These are phyloP conservation scores for Quercus cerris DNA, from an alignment of 306 rosid genomes.

Conservation along the genomic window DNA sequence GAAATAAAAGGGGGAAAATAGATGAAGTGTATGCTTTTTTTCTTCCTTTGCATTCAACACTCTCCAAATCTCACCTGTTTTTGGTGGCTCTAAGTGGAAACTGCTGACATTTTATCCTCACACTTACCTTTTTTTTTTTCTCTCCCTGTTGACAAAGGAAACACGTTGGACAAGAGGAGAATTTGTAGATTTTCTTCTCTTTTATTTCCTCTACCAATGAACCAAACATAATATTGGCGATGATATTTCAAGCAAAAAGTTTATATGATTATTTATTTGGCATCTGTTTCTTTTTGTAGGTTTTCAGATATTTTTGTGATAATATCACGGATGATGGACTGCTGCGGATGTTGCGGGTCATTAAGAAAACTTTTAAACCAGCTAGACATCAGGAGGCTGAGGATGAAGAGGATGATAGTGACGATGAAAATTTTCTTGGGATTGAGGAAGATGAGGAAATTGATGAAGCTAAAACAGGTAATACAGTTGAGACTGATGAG, in stretches of 20 bases:
- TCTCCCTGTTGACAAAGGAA: neutral
- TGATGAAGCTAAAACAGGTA: constrained; percentile 69
- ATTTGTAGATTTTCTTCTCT: neutral
- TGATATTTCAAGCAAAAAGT: neutral
- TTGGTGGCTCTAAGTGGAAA: neutral
- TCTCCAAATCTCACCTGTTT: neutral
- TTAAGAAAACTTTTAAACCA: constrained; percentile 73
- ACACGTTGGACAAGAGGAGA: neutral
- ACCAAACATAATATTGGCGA: neutral
- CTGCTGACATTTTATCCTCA: neutral
- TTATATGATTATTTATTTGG: constrained; percentile 10
- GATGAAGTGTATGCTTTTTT: neutral
- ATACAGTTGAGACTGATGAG: constrained; percentile 79
- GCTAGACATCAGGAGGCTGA: constrained; percentile 69
- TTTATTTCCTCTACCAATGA: neutral
- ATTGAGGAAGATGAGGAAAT: constrained; percentile 80
- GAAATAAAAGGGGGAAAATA: neutral
- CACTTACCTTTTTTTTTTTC: neutral
- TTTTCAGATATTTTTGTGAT: constrained; percentile 72
- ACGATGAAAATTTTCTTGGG: constrained; percentile 61
- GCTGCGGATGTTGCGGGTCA: constrained; percentile 75
- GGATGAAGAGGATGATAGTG: constrained; percentile 48
- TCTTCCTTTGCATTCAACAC: neutral
- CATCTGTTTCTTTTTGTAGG: constrained; percentile 43
- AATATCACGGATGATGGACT: constrained; percentile 73